Conservation (phyloP, 1,284 basidiomycete species). For the Malassezia sympodialis region DNA sequence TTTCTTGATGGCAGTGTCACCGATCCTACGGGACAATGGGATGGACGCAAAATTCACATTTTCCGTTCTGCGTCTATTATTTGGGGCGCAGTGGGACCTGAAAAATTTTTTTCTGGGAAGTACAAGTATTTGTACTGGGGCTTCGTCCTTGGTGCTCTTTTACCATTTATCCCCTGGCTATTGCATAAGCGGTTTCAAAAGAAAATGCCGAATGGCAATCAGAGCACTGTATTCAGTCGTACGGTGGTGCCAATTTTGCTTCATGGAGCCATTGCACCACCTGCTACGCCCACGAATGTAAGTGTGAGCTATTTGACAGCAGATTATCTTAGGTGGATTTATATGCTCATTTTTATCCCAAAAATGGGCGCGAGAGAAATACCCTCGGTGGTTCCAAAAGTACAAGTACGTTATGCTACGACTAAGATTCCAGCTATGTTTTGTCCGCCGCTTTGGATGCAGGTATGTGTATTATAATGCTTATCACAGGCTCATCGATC, state of each 20-base stretch:
- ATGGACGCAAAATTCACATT: slow-evolving; percentile 44
- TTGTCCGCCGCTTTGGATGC: slow-evolving; percentile 52
- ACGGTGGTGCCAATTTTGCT: slow-evolving; percentile 53
- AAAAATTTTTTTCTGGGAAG: slow-evolving; percentile 51
- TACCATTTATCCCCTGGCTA: slow-evolving; percentile 50
- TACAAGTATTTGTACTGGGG: slow-evolving; percentile 49
- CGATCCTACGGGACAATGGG: slow-evolving; percentile 52
- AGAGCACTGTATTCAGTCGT: slow-evolving; percentile 27
- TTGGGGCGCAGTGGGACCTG: slow-evolving; percentile 51
- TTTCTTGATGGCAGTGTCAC: slow-evolving; percentile 49
- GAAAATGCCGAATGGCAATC: slow-evolving; percentile 18
- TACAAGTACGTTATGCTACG: slow-evolving; percentile 27
- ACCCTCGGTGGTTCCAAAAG: slow-evolving; percentile 41
- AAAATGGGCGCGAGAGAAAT: slow-evolving; percentile 47
- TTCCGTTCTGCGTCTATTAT: slow-evolving; percentile 51
- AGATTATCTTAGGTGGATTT: slow-evolving; percentile 51
- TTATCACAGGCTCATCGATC: slow-evolving; percentile 24
- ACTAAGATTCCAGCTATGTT: background rate
- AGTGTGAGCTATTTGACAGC: background rate
- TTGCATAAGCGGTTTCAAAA: slow-evolving; percentile 49
- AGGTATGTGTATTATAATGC: slow-evolving; percentile 17
- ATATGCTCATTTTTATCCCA: slow-evolving; percentile 49
- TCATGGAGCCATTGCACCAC: slow-evolving; percentile 48
- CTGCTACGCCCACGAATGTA: slow-evolving; percentile 50
- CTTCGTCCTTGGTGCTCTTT: slow-evolving; percentile 50